Evolutionary conservation across 2,329 filamentous ascomycete species (phyloP), one percentile per base, ranked within the genome.

Genomic region (Nothomitra cinnamomea): DNA sequence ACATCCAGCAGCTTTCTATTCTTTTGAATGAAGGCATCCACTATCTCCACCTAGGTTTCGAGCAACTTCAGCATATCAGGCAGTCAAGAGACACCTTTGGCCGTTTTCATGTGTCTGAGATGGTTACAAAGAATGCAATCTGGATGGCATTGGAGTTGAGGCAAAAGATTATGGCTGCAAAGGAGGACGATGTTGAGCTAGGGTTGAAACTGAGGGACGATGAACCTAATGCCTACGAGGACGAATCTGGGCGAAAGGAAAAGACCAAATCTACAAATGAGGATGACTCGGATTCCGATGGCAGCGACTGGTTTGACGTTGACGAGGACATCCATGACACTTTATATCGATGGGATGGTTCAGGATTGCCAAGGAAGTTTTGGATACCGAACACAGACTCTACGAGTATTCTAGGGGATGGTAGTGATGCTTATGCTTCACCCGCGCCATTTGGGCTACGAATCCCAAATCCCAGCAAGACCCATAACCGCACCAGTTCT

Each of bases 11-110:
- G 8, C 64, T 79, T 3, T 63, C 77, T 6, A 74, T 77, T 0
- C 63, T 79, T 1, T 64, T 79, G 2, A 75, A 79, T 55, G 73
- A 77, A 62, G 76, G 76, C 0, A 77, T 79, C 7, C 75, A 79
- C 59, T 79, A 78, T 62, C 68, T 78, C 2, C 76, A 79, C 60
- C 69, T 79, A 58, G 71, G 75, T 36, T 78, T 77, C 56, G 76
- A 79, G 58, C 74, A 78, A 56, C 62, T 79, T 7, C 74, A 78
- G 56, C 73, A 71, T 58, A 77, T 79, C 53, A 69, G 70, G 10
- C 65, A 61, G 51, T 67, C 74, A 21, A 69, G 70, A 45, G 76
- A 79, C 58, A 64, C 72, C 13, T 69, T 79, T 49, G 75, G 75
- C 2, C 62, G 77, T 2, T 74, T 74, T 1, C 69, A 78, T 35